These are phyloP conservation scores for Ehretia macrophylla DNA, from an alignment of 257 asterid species.

Conservation along the genomic window DNA sequence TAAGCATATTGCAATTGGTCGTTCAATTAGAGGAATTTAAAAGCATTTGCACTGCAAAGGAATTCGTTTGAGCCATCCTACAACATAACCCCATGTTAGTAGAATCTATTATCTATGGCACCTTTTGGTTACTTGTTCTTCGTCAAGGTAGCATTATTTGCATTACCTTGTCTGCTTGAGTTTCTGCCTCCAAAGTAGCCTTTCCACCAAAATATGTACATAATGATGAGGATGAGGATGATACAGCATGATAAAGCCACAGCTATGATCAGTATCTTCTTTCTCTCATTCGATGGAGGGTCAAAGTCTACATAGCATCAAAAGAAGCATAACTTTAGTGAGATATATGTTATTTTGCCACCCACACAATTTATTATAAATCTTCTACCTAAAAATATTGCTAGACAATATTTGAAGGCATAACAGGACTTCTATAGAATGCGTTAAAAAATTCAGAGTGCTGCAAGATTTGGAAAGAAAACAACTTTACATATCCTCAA, in stretches of 20 bases:
- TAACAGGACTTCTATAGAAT: not conserved
- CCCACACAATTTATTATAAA: too few species aligned
- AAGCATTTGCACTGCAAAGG: too few species aligned
- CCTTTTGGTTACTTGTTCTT: not conserved
- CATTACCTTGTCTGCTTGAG: constrained; percentile 56
- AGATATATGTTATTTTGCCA: not conserved
- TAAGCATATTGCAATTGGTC: too few species aligned
- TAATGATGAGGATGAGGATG: constrained; percentile 24
- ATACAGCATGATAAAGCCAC: constrained; percentile 20
- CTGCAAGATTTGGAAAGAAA: too few species aligned
- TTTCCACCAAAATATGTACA: constrained; percentile 35
- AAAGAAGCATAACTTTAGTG: constrained; percentile 2
- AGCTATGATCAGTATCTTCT: constrained; percentile 31
- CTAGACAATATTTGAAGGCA: too few species aligned
- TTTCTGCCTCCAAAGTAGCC: constrained; percentile 22
- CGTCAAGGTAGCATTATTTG: constrained; percentile 1
- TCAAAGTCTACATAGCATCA: constrained; percentile 35
- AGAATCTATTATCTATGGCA: too few species aligned
- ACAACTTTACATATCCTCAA: too few species aligned
- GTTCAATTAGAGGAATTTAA: too few species aligned
- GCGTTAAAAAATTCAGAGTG: too few species aligned
- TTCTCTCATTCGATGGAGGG: constrained; percentile 40
- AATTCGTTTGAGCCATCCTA: too few species aligned
- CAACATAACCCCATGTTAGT: too few species aligned
- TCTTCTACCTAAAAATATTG: not conserved